Evolutionary conservation across 331 rosid genomes (phyloP).

Genomic region (Cydonia oblonga): DNA sequence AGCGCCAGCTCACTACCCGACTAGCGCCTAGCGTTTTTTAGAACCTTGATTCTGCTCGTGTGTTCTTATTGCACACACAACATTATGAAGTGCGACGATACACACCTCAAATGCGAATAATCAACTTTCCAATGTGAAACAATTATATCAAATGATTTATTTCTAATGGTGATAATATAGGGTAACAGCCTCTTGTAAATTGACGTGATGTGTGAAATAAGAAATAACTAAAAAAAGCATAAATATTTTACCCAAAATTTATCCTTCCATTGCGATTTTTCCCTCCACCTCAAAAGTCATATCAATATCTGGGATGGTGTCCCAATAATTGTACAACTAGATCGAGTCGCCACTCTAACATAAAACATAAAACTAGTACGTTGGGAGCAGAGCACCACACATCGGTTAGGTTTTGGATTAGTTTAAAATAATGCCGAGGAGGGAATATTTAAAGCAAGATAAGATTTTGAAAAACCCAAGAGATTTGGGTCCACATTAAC

Average conservation of each 20-base stretch:
- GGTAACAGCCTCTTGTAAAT: no score
- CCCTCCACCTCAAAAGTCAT: background rate
- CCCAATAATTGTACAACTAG: background rate
- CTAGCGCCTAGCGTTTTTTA: no score
- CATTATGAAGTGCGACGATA: no score
- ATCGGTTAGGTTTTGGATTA: constrained; percentile 3
- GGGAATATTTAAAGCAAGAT: background rate
- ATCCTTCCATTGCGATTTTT: background rate
- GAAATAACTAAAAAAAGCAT: background rate
- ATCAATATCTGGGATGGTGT: background rate
- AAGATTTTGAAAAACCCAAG: background rate
- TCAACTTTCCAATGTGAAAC: no score
- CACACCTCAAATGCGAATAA: no score
- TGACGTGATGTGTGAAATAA: background rate
- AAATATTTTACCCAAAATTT: no score
- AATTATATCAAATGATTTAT: no score
- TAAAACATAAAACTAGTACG: background rate
- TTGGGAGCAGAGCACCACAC: background rate
- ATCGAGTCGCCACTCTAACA: constrained; percentile 9
- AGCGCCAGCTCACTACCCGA: no score
- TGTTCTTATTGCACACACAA: no score
- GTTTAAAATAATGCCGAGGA: background rate
- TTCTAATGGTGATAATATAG: no score
- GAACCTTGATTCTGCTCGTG: no score
- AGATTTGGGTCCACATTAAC: background rate